These are phyloP conservation scores for Xylariomycetidae sp. DNA, from an alignment of 2,329 filamentous ascomycete species.

Conservation along the genomic window DNA sequence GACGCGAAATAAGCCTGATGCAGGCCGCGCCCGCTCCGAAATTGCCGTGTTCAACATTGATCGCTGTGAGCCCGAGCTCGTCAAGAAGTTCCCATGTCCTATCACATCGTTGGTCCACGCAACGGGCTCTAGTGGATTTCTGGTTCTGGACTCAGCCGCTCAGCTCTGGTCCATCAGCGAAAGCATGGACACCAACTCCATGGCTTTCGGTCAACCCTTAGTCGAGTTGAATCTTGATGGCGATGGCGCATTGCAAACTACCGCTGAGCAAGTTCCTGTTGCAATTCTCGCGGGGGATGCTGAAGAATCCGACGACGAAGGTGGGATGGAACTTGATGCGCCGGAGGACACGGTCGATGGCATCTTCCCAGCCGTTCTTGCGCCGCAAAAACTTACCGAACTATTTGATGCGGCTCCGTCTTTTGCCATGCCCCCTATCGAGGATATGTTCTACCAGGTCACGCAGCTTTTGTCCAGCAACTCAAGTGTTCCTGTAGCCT, in stretches of 20 bases:
- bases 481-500: conserved; percentile 31
- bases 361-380: conserved; percentile 54
- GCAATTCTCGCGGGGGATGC: conserved; percentile 31
- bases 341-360: conserved; percentile 43
- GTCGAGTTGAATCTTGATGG: conserved; percentile 46
- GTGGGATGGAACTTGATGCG: conserved; percentile 40
- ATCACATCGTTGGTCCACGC: conserved; percentile 64
- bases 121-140: conserved; percentile 61
- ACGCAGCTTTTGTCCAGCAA: conserved; percentile 58
- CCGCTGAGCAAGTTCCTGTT: conserved; percentile 21
- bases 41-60: conserved; percentile 63
- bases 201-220: conserved; percentile 49
- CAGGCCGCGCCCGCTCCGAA: conserved; percentile 40
- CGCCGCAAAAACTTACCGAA: conserved; percentile 60
- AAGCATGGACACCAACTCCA: conserved; percentile 47
- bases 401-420: conserved; percentile 66
- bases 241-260: conserved; percentile 21
- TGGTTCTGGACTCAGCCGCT: conserved; percentile 69
- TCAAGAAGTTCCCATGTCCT: conserved; percentile 49
- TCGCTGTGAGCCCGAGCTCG: conserved; percentile 51
- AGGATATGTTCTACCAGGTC: conserved; percentile 71
- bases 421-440: conserved; percentile 64
- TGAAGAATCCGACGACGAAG: conserved; percentile 32
- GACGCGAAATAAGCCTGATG: conserved; percentile 24
- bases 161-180: conserved; percentile 61